Conservation (phyloP, 192 early-diverging fungal species). For the Entrophospora sp. region DNA sequence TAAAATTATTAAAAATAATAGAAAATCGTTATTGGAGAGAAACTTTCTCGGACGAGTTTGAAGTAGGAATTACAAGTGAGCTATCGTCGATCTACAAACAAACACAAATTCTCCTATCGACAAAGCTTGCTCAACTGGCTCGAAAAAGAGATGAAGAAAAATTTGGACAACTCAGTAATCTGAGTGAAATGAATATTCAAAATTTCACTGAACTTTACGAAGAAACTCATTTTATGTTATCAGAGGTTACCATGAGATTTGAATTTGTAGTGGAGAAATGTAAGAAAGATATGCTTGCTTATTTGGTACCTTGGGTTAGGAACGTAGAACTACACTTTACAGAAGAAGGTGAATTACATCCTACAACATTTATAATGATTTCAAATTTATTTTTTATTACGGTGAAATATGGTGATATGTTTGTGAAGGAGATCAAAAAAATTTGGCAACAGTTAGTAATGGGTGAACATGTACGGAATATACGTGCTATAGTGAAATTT, state of each 20-base stretch:
- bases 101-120: slow-evolving; percentile 61
- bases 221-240: slow-evolving; percentile 60
- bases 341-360: slow-evolving; percentile 34
- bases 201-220: slow-evolving; percentile 34
- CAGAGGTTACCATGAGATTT: slow-evolving; percentile 66
- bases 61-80: slow-evolving; percentile 59
- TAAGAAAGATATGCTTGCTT: slow-evolving; percentile 61
- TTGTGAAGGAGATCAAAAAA: slow-evolving; percentile 64
- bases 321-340: slow-evolving; percentile 57
- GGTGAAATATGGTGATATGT: slow-evolving; percentile 69
- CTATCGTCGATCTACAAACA: slow-evolving; percentile 73
- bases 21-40: slow-evolving; percentile 56
- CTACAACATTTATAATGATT: slow-evolving; percentile 50
- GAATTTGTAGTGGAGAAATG: slow-evolving; percentile 48
- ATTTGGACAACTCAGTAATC: background rate
- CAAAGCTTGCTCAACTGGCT: slow-evolving; percentile 51
- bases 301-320: slow-evolving; percentile 74
- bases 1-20: slow-evolving; percentile 60
- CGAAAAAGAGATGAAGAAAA: slow-evolving; percentile 16
- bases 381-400: slow-evolving; percentile 78
- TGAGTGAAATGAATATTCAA: background rate
- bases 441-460: slow-evolving; percentile 68
- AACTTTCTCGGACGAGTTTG: slow-evolving; percentile 52
- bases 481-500: slow-evolving; percentile 59
- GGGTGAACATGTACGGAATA: slow-evolving; percentile 45